phyloP scores from a whole-genome alignment of 1,284 basidiomycete species.

The Erythrobasidium hasegawianum region DNA sequence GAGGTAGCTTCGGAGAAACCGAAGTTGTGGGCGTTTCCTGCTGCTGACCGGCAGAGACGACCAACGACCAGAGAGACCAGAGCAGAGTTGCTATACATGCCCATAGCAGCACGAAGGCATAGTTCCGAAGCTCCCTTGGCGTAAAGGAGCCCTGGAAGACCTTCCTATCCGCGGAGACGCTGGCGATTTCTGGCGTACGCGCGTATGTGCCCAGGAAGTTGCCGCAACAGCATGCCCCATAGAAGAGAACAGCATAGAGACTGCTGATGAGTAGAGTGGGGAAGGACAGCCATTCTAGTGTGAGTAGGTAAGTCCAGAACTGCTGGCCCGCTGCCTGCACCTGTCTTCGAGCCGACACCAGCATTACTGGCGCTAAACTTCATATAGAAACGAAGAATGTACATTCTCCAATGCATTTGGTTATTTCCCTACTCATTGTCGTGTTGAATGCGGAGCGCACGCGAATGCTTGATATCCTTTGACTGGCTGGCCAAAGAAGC shows the following conservation, averaged over 20 bases:
- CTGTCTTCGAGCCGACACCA: background rate
- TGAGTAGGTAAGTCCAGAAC: background rate
- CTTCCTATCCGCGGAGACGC: slow-evolving; percentile 16
- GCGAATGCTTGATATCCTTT: too few species aligned
- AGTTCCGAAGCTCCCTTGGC: slow-evolving; percentile 13
- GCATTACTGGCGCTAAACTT: background rate
- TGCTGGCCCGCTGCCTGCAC: background rate
- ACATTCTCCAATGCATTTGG: too few species aligned
- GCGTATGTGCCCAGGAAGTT: slow-evolving; percentile 3
- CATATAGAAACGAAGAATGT: too few species aligned
- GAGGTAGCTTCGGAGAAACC: slow-evolving; percentile 16
- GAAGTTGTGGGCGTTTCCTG: background rate
- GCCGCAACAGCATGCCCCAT: slow-evolving; percentile 12
- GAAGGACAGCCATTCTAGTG: slow-evolving; percentile 11
- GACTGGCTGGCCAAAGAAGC: too few species aligned
- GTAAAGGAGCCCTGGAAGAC: slow-evolving; percentile 17
- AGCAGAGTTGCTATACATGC: background rate
- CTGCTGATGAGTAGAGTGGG: slow-evolving; percentile 3
- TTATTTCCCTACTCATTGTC: too few species aligned
- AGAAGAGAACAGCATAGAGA: slow-evolving; percentile 5
- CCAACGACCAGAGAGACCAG: slow-evolving; percentile 11
- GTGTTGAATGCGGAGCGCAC: too few species aligned
- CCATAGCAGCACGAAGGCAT: slow-evolving; percentile 9
- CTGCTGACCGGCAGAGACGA: background rate
- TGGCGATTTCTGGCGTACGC: slow-evolving; percentile 15